Conservation (phyloP, 2,329 filamentous ascomycete species). For the Trichoderma lentiforme region DNA sequence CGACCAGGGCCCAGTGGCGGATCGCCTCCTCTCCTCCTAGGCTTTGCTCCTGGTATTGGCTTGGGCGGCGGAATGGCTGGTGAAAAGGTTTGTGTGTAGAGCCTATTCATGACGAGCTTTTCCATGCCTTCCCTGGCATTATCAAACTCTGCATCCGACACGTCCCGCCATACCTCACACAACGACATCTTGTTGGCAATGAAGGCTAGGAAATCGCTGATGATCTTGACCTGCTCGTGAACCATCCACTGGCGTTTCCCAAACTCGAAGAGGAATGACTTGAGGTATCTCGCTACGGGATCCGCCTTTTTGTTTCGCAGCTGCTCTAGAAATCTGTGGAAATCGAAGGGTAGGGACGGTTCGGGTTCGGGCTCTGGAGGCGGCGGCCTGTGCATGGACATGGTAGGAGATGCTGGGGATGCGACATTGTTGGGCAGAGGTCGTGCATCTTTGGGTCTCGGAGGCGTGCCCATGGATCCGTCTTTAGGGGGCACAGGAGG, state of each 20-base stretch:
- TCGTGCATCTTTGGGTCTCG: conserved; percentile 39
- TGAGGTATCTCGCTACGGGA: conserved; percentile 90
- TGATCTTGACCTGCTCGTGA: conserved; percentile 98
- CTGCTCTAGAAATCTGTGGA: conserved; percentile 94
- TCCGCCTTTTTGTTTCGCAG: conserved; percentile 96
- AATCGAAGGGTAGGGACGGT: conserved; percentile 87
- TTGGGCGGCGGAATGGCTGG: conserved; percentile 84
- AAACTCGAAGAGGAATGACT: conserved; percentile 92
- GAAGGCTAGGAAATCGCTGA: conserved; percentile 91
- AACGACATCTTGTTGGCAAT: conserved; percentile 98
- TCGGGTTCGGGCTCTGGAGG: conserved; percentile 75
- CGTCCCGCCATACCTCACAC: conserved; percentile 93
- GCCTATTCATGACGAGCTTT: conserved; percentile 96
- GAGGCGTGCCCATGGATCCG: conserved; percentile 42
- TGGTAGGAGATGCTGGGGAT: conserved; percentile 45
- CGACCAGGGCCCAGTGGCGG: conserved; percentile 74
- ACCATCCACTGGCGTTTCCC: conserved; percentile 99
- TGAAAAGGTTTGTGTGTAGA: conserved; percentile 95
- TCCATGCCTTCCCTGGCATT: conserved; percentile 99
- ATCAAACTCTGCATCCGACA: conserved; percentile 95
- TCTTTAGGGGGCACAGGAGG: conserved; percentile 62
- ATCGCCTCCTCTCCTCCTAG: conserved; percentile 66
- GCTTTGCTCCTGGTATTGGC: conserved; percentile 64
- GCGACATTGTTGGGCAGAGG: conserved; percentile 25
- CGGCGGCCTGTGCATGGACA: conserved; percentile 59